These are phyloP conservation scores for Diaporthe aspalathi DNA, from an alignment of 2,329 filamentous ascomycete species.

Conservation along the genomic window DNA sequence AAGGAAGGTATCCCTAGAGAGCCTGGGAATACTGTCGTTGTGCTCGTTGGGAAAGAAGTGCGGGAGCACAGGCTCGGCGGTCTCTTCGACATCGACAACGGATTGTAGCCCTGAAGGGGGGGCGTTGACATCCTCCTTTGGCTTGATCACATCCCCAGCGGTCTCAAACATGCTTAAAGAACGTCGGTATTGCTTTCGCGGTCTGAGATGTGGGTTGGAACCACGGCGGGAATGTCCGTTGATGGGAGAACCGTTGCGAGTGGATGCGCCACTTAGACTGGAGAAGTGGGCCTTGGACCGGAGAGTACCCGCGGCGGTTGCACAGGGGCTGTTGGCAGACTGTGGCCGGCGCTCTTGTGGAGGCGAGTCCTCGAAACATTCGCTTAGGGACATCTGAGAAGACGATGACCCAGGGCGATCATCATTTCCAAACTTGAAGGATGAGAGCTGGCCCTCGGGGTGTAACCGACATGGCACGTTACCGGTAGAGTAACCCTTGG, in stretches of 20 bases:
- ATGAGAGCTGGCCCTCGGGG: conserved; percentile 73
- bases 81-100: conserved; percentile 86
- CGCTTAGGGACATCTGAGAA: conserved; percentile 76
- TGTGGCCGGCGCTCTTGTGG: conserved; percentile 74
- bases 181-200: conserved; percentile 88
- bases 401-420: conserved; percentile 57
- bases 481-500: conserved; percentile 80
- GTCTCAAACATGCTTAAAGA: conserved; percentile 98
- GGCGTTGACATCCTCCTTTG: conserved; percentile 71
- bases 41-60: conserved; percentile 85
- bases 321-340: conserved; percentile 69
- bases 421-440: conserved; percentile 78
- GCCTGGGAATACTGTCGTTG: conserved; percentile 88
- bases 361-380: conserved; percentile 85
- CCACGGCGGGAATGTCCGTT: conserved; percentile 76
- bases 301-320: conserved; percentile 66
- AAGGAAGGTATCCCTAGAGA: conserved; percentile 83
- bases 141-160: conserved; percentile 86
- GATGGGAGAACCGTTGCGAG: conserved; percentile 81
- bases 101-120: conserved; percentile 71
- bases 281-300: conserved; percentile 71
- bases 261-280: conserved; percentile 63
- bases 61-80: conserved; percentile 79
- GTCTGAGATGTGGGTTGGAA: conserved; percentile 78
- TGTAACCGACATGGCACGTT: conserved; percentile 70